Percentiles rank a stretch among this genome's conserved stretches.
Conservation (phyloP, 176 grass and related monocot species). For the Aegilops tauschii region DNA sequence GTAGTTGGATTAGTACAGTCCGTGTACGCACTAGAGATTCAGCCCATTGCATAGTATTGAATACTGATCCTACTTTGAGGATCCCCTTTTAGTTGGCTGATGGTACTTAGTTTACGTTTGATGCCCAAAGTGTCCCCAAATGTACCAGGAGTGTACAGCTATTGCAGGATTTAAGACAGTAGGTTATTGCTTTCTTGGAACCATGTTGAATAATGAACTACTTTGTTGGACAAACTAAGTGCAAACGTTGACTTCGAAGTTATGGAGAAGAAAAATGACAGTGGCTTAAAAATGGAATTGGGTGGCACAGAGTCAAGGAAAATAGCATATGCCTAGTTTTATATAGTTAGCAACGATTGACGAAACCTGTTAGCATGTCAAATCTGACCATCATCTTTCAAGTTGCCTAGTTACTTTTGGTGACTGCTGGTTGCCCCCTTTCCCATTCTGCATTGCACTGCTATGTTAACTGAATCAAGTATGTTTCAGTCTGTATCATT, state of each 20-base stretch:
- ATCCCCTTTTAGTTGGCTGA: neutral
- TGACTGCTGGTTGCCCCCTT: neutral
- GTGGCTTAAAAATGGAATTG: neutral
- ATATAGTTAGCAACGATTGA: neutral
- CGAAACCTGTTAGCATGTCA: neutral
- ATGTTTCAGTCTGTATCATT: conserved; percentile 83
- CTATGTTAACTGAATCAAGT: conserved; percentile 27
- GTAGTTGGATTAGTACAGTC: conserved; percentile 20
- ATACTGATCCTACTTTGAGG: conserved; percentile 12
- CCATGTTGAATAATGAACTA: neutral
- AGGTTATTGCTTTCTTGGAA: neutral
- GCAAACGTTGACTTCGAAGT: neutral
- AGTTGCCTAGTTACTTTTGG: neutral
- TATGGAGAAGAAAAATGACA: neutral
- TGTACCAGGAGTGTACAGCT: neutral
- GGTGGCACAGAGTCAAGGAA: neutral
- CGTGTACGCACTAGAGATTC: conserved; percentile 5
- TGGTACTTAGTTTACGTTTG: neutral
- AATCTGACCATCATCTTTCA: neutral
- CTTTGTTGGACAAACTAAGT: neutral
- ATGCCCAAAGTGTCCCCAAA: neutral
- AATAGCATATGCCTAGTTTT: neutral
- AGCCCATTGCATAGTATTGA: neutral
- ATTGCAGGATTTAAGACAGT: neutral
- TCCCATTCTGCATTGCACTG: neutral